phyloP scores from a whole-genome alignment of 176 grass and related monocot species.

The Carex littledalei region DNA sequence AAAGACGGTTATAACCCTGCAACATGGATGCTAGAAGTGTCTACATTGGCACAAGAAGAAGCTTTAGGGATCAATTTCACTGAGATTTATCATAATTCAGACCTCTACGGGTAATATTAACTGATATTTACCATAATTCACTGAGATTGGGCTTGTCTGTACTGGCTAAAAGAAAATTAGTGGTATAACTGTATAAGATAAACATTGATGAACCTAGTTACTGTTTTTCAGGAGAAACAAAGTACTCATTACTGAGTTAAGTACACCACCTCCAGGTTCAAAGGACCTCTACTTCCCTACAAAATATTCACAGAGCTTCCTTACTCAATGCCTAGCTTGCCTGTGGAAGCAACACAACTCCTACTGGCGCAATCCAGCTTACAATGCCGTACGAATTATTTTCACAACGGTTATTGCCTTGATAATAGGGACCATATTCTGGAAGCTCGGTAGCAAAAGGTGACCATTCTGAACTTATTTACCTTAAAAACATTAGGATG shows the following conservation, averaged over 20 bases:
- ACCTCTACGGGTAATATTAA: conserved; percentile 18
- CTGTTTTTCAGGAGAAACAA: conserved; percentile 36
- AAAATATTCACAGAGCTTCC: conserved; percentile 32
- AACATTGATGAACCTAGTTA: background rate
- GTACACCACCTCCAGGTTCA: conserved; percentile 25
- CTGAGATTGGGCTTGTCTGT: too few relatives aligned
- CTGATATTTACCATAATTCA: background rate
- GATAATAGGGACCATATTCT: conserved; percentile 37
- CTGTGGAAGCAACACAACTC: conserved; percentile 54
- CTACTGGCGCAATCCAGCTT: conserved; percentile 50
- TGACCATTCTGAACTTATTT: background rate
- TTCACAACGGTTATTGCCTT: conserved; percentile 30
- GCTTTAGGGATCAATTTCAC: conserved; percentile 52
- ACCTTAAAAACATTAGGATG: background rate
- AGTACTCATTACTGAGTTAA: conserved; percentile 26
- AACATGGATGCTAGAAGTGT: conserved; percentile 84
- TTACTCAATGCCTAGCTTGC: conserved; percentile 31
- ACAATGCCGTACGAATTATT: conserved; percentile 28
- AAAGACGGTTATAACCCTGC: conserved; percentile 64
- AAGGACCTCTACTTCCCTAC: conserved; percentile 45
- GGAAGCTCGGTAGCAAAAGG: conserved; percentile 42
- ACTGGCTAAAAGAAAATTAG: too few relatives aligned
- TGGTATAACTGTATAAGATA: background rate
- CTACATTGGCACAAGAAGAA: conserved; percentile 48
- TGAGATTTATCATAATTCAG: conserved; percentile 43